These are phyloP conservation scores for Ceratobasidium sp. DNA, from an alignment of 1,284 basidiomycete genomes.

Conservation along the genomic window DNA sequence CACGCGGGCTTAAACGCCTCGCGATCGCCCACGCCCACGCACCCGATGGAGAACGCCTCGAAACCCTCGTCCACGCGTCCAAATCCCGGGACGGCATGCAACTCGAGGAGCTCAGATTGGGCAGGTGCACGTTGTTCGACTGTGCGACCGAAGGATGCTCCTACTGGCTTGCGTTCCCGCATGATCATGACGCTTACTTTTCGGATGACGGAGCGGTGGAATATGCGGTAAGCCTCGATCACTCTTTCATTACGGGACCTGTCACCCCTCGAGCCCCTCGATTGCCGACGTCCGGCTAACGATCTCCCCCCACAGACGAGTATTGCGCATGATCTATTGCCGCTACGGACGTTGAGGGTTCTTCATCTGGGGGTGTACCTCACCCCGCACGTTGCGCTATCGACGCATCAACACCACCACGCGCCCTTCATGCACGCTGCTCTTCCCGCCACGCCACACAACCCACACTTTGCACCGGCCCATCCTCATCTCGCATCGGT, in stretches of 20 bases:
- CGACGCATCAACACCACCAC: slow-evolving; percentile 36
- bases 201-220: slow-evolving; percentile 39
- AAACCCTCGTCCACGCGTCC: not conserved
- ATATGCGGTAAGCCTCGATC: slow-evolving; percentile 26
- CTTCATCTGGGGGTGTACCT: slow-evolving; percentile 39
- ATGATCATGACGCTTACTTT: slow-evolving; percentile 43
- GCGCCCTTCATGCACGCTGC: not conserved
- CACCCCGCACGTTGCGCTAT: slow-evolving; percentile 26
- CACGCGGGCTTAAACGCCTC: slow-evolving; percentile 25
- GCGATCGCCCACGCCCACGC: slow-evolving; percentile 34
- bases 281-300: slow-evolving; percentile 23
- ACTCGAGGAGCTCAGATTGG: slow-evolving; percentile 27
- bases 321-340: slow-evolving; percentile 38
- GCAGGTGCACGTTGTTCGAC: slow-evolving; percentile 39
- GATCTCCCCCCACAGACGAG: not conserved
- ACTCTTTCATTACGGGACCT: not conserved
- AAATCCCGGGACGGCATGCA: not conserved
- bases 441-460: not conserved
- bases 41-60: slow-evolving; percentile 28
- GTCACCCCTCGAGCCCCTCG: not conserved
- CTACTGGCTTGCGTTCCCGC: slow-evolving; percentile 41
- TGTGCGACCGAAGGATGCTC: slow-evolving; percentile 38
- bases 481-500: not conserved
- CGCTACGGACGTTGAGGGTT: slow-evolving; percentile 17
- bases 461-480: not conserved